Base-by-base conservation (phyloP, 2,329 filamentous ascomycete genomes). In the Grosmannia serpens region DNA sequence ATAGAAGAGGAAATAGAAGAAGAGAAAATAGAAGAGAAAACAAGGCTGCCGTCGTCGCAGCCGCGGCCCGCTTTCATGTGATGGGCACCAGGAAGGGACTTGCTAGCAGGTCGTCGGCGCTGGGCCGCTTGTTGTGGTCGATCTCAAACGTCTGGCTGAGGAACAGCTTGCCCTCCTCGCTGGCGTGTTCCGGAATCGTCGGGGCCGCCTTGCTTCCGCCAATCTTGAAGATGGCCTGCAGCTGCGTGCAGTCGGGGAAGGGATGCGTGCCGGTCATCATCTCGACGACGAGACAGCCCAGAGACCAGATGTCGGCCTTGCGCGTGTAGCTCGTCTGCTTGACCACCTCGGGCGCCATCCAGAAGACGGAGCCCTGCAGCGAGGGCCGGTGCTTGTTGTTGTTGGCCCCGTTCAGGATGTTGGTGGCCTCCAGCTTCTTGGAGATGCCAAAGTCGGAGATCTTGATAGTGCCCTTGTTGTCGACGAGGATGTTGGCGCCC, bases 321-420 rank as follows among this genome's bases (percentile, higher is more conserved):
- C 92, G 90, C 6, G 92, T 97, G 74, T 99, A 96, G 7, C 91
- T 91, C 3, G 92, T 97, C 74, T 97, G 94, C 68, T 94, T 94
- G 62, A 99, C 94, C 24, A 99, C 94, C 75, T 99, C 94, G 10
- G 94, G 94, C 0, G 94, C 94, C 94, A 99, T 99, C 94, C 94
- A 99, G 75, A 96, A 99, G 56, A 99, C 94, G 29, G 91, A 96
- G 17, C 94, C 94, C 71, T 99, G 94, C 4, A 99, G 82, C 1
- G 92, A 97, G 3, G 85, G 84, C 6, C 84, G 77, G 67, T 87
- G 79, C 70, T 84, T 85, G 71, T 81, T 84, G 72, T 84, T 85
- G 67, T 79, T 82, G 68, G 77, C 86, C 65, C 78, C 86, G 68
- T 71, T 84, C 53, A 95, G 83, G 51, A 96, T 83, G 61, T 91